Percentiles rank a stretch among this genome's conserved stretches.
These are phyloP conservation scores for Calonectria hongkongensis DNA, from an alignment of 2,329 filamentous ascomycete species.

Conservation along the genomic window DNA sequence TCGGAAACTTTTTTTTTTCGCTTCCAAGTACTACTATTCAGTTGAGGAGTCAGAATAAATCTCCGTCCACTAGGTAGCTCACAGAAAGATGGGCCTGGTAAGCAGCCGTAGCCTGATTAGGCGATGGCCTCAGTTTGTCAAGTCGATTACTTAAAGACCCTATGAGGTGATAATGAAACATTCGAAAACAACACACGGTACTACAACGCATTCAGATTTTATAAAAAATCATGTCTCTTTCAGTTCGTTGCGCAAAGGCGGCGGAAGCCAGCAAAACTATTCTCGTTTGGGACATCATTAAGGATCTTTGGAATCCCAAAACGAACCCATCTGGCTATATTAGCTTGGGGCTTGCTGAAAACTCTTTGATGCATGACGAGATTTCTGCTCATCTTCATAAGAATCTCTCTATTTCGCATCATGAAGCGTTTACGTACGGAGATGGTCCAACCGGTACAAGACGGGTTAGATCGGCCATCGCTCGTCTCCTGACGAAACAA, in stretches of 20 bases:
- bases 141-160: neutral
- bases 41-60: neutral
- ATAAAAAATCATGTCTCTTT: neutral
- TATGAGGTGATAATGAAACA: neutral
- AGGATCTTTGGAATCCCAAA: neutral
- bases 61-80: neutral
- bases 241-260: neutral
- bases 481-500: neutral
- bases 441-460: neutral
- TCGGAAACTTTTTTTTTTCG: neutral
- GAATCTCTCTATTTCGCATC: neutral
- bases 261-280: neutral
- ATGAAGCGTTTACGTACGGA: neutral
- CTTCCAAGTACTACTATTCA: too few relatives aligned
- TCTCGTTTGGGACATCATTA: neutral
- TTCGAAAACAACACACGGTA: neutral
- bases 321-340: neutral
- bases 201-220: neutral
- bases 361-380: neutral
- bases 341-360: neutral
- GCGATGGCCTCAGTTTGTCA: neutral
- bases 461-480: neutral
- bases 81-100: neutral
- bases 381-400: neutral
- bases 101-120: too few relatives aligned